These are phyloP conservation scores for Arthroderma uncinatum DNA, from an alignment of 2,329 filamentous ascomycete species.

Conservation along the genomic window DNA sequence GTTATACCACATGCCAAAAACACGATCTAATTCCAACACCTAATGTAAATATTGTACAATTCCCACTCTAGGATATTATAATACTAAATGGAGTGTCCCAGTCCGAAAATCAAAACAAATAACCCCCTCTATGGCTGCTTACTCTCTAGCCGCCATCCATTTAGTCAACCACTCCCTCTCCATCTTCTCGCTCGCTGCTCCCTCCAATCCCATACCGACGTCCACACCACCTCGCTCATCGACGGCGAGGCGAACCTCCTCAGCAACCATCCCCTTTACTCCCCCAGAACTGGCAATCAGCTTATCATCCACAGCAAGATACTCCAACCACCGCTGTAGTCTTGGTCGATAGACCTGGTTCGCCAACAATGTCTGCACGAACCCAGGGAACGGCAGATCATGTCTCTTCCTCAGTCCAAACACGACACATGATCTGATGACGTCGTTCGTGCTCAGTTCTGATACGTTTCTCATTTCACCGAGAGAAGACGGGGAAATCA, in stretches of 20 bases:
- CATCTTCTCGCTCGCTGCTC: conserved; percentile 20
- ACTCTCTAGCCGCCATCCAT: conserved; percentile 23
- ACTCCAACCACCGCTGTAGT: conserved; percentile 46
- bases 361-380: conserved; percentile 32
- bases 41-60: neutral
- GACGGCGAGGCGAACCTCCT: conserved; percentile 60
- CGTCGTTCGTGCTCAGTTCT: conserved; percentile 17
- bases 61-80: neutral
- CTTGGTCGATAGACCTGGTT: conserved; percentile 41
- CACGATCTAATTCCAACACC: neutral
- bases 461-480: conserved; percentile 7
- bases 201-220: conserved; percentile 17
- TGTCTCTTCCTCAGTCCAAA: conserved; percentile 25
- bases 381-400: conserved; percentile 16
- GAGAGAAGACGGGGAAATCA: neutral
- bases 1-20: no score
- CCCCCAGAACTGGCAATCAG: conserved; percentile 56
- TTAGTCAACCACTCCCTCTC: conserved; percentile 29
- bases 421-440: conserved; percentile 27
- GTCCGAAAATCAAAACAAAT: neutral
- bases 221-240: conserved; percentile 51
- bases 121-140: neutral
- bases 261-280: conserved; percentile 44
- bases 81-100: neutral
- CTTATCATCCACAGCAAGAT: conserved; percentile 59